These are phyloP conservation scores for Antrodiella citrinella DNA, from an alignment of 768 basidiomycete genomes.

Conservation along the genomic window DNA sequence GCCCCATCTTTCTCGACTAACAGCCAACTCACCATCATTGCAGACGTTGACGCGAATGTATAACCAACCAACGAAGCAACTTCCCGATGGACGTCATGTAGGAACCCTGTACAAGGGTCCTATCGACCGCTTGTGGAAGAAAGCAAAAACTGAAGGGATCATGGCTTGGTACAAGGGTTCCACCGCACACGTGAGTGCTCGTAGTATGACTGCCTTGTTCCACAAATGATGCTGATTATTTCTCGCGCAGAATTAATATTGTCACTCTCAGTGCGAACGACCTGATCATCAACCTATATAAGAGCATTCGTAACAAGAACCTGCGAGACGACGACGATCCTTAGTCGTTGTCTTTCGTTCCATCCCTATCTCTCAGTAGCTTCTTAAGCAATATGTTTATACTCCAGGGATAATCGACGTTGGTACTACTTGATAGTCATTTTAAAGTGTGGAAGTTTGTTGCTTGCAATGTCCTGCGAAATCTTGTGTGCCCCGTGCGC, in stretches of 20 bases:
- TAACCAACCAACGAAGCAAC: constrained; percentile 78
- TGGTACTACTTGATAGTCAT: neutral
- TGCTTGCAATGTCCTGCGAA: neutral
- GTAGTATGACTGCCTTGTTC: too few relatives aligned
- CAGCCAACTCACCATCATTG: too few relatives aligned
- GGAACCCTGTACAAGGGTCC: constrained; percentile 86
- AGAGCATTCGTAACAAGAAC: constrained; percentile 22
- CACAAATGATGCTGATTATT: neutral
- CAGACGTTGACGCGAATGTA: constrained; percentile 91
- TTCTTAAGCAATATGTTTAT: neutral
- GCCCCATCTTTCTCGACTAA: too few relatives aligned
- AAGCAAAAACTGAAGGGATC: constrained; percentile 81
- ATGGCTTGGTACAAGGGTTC: constrained; percentile 98
- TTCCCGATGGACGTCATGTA: constrained; percentile 61
- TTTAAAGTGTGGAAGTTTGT: neutral
- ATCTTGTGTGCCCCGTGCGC: too few relatives aligned
- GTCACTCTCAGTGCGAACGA: constrained; percentile 89
- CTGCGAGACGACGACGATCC: constrained; percentile 6
- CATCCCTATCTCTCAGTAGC: too few relatives aligned
- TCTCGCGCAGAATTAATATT: constrained; percentile 53
- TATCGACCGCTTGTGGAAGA: constrained; percentile 96
- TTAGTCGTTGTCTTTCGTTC: neutral
- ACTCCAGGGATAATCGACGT: neutral
- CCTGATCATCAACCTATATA: constrained; percentile 63
- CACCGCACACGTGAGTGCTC: constrained; percentile 70